Percentiles rank a stretch among this genome's conserved stretches.
phyloP scores from a whole-genome alignment of 805 yeast genomes.

The Millerago galiae region DNA sequence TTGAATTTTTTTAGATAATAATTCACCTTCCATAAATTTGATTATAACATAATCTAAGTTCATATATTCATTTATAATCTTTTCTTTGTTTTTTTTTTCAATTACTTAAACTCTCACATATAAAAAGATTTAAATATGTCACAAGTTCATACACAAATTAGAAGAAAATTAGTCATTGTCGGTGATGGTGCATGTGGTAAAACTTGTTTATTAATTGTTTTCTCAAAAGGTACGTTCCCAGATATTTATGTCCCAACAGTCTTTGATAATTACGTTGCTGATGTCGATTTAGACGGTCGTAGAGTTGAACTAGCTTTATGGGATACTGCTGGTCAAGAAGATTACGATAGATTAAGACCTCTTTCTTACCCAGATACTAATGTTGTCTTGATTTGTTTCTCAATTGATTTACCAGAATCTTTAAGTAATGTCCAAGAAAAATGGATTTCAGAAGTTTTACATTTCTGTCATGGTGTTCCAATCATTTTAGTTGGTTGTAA shows the following conservation, averaged over 20 bases:
- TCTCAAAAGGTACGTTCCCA: constrained; percentile 86
- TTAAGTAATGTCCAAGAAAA: constrained; percentile 91
- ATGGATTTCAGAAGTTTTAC: constrained; percentile 91
- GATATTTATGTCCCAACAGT: constrained; percentile 95
- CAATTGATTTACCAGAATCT: constrained; percentile 87
- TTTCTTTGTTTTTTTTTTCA: too few relatives aligned
- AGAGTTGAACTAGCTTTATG: constrained; percentile 90
- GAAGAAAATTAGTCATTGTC: constrained; percentile 86
- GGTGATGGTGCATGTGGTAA: constrained; percentile 99
- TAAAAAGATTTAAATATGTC: constrained; percentile 19
- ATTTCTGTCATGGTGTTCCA: constrained; percentile 92
- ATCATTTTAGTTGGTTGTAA: constrained; percentile 90
- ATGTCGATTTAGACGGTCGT: constrained; percentile 87
- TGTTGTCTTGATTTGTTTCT: constrained; percentile 86
- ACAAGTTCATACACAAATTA: constrained; percentile 26
- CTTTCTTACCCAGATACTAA: constrained; percentile 88
- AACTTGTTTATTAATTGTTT: constrained; percentile 82
- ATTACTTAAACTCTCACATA: neutral
- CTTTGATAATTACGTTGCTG: constrained; percentile 96
- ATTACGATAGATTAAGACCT: constrained; percentile 90
- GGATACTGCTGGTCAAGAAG: constrained; percentile 99
- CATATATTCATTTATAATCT: neutral
- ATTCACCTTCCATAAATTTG: neutral
- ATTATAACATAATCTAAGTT: neutral
- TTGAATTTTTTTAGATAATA: constrained; percentile 3